Evolutionary conservation across 495 filamentous ascomycete species (phyloP), one percentile per base, ranked within the genome.

Genomic region (Aspergillus nidulans): DNA sequence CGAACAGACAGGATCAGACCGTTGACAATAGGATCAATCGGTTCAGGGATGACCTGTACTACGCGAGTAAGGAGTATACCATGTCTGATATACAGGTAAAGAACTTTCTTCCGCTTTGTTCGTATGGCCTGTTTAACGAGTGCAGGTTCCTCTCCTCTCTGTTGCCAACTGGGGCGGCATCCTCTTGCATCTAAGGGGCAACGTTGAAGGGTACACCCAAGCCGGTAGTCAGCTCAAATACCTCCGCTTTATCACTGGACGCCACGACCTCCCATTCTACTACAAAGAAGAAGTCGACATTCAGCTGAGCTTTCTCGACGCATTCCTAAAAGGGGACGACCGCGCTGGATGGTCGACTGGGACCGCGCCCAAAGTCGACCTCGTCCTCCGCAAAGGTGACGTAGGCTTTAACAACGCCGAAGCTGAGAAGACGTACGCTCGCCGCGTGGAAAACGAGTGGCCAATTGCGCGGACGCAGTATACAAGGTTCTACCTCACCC

Each of bases 241-340:
- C 55, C 68, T 87, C 4, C 77, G 84, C 9, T 84, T 87, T 62
- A 84, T 88, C 57, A 83, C 79, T 0, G 85, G 85, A 10, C 77
- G 85, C 0, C 85, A 89, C 58, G 85, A 89, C 59, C 71, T 89
- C 6, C 85, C 85, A 0, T 88, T 89, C 68, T 89, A 87, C 67
- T 87, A 85, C 56, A 57, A 74, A 2, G 81, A 85, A 36, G 80
- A 85, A 51, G 84, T 85, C 3, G 78, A 85, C 53, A 24, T 89
- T 0, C 85, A 89, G 61, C 74, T 72, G 28, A 82, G 77, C 53
- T 88, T 89, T 58, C 69, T 88, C 2, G 79, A 85, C 55, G 85
- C 85, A 0, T 89, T 88, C 61, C 75, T 89, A 23, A 86, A 84
- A 59, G 81, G 75, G 6, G 71, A 86, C 0, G 85, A 88, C 58